Conservation (phyloP, 768 basidiomycete species). For the Inosperma sp. region DNA sequence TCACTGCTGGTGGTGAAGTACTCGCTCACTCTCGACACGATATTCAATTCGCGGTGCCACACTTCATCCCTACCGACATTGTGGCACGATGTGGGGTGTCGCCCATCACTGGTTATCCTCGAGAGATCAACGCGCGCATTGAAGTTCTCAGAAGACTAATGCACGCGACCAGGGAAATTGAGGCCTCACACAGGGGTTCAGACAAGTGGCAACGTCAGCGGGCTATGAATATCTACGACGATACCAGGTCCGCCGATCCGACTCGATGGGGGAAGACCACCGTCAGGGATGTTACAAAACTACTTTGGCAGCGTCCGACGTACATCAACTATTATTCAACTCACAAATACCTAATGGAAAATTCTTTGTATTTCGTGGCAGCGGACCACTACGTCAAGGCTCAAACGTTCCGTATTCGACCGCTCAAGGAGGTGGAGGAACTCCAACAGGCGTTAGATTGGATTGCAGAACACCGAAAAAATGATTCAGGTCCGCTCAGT, state of each 20-base stretch:
- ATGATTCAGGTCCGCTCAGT: slow-evolving; percentile 4
- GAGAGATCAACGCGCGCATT: slow-evolving; percentile 55
- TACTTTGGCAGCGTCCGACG: slow-evolving; percentile 36
- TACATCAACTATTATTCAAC: slow-evolving; percentile 40
- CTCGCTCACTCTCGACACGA: slow-evolving; percentile 48
- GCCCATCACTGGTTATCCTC: slow-evolving; percentile 24
- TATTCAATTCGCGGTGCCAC: slow-evolving; percentile 56
- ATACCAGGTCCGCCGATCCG: slow-evolving; percentile 41
- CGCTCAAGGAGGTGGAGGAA: slow-evolving; percentile 49
- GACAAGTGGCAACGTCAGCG: slow-evolving; percentile 22
- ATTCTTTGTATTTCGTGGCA: slow-evolving; percentile 50
- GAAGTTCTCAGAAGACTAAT: slow-evolving; percentile 59
- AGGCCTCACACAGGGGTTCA: slow-evolving; percentile 32
- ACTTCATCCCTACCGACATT: slow-evolving; percentile 45
- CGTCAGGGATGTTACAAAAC: slow-evolving; percentile 45
- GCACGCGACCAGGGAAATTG: slow-evolving; percentile 44
- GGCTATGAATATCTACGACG: slow-evolving; percentile 40
- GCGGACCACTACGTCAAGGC: slow-evolving; percentile 41
- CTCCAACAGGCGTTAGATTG: slow-evolving; percentile 46
- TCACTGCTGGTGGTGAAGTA: slow-evolving; percentile 50
- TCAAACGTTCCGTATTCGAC: slow-evolving; percentile 61
- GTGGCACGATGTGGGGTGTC: slow-evolving; percentile 44
- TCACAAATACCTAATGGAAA: slow-evolving; percentile 62
- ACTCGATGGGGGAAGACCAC: slow-evolving; percentile 54
- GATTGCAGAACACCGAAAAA: slow-evolving; percentile 31